These are phyloP conservation scores for Coleophoma cylindrospora DNA, from an alignment of 2,329 filamentous ascomycete species.

Conservation along the genomic window DNA sequence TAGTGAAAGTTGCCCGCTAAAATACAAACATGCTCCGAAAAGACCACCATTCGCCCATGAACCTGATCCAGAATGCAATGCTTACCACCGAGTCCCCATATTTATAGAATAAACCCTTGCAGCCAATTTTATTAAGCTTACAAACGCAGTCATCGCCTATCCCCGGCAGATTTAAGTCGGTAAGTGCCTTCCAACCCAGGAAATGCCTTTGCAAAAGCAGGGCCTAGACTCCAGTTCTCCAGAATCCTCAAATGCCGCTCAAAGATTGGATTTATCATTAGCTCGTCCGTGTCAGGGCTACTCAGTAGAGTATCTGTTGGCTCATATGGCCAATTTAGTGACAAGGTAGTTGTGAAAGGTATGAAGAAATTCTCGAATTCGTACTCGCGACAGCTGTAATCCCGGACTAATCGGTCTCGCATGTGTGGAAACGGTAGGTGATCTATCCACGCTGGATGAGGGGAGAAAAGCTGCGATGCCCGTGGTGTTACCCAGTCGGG, in stretches of 20 bases:
- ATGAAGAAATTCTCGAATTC: conserved; percentile 80
- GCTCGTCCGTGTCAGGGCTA: conserved; percentile 53
- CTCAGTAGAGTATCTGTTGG: conserved; percentile 62
- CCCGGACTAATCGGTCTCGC: conserved; percentile 59
- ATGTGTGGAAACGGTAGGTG: conserved; percentile 75
- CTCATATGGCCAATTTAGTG: conserved; percentile 81
- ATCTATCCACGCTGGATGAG: conserved; percentile 80
- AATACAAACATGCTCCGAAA: background rate
- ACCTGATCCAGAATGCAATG: background rate
- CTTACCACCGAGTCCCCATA: background rate
- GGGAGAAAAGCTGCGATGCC: conserved; percentile 56
- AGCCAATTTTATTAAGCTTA: background rate
- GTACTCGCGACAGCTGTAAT: conserved; percentile 44
- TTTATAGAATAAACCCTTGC: background rate
- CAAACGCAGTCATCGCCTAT: conserved; percentile 8
- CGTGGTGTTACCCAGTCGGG: conserved; percentile 69
- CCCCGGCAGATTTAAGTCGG: conserved; percentile 21
- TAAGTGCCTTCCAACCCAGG: conserved; percentile 48
- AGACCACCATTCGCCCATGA: background rate
- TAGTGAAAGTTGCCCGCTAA: too few relatives aligned
- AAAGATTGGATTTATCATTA: conserved; percentile 82
- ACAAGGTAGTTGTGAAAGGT: conserved; percentile 71
- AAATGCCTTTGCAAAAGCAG: conserved; percentile 60
- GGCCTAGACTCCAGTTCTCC: conserved; percentile 78
- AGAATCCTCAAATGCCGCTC: conserved; percentile 71